These are phyloP conservation scores for Podospora fimiseda DNA, from an alignment of 495 filamentous ascomycete genomes.

Conservation along the genomic window DNA sequence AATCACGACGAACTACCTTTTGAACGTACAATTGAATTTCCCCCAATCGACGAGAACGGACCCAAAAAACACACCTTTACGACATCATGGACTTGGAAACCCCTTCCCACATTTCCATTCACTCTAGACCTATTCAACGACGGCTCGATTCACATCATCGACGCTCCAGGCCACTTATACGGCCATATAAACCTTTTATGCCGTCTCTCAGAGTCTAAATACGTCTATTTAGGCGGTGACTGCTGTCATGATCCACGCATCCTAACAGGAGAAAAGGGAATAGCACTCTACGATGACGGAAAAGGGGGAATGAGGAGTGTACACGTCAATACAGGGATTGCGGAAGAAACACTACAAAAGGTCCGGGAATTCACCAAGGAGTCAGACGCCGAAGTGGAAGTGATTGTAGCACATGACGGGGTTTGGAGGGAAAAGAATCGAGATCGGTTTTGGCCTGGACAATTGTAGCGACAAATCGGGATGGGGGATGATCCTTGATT, in stretches of 20 bases:
- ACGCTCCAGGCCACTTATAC: conserved; percentile 42
- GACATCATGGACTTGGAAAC: conserved; percentile 9
- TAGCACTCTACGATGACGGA: conserved; percentile 37
- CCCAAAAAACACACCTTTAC: conserved; percentile 14
- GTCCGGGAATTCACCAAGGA: conserved; percentile 2
- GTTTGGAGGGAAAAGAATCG: conserved; percentile 34
- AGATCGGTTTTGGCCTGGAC: conserved; percentile 30
- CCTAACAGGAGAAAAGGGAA: conserved; percentile 34
- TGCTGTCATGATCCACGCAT: conserved; percentile 42
- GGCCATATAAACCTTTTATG: conserved; percentile 45
- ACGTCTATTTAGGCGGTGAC: conserved; percentile 43
- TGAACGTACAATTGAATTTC: conserved; percentile 23
- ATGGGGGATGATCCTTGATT: no score
- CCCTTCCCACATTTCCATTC: conserved; percentile 25
- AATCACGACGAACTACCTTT: conserved; percentile 25
- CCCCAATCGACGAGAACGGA: conserved; percentile 7
- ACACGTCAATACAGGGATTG: conserved; percentile 31
- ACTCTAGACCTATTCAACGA: conserved; percentile 41
- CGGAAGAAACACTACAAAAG: conserved; percentile 28
- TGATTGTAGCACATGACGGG: conserved; percentile 42
- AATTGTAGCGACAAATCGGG: conserved; percentile 5
- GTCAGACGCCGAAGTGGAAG: conserved; percentile 28
- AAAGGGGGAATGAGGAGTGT: conserved; percentile 33
- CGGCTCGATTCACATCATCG: conserved; percentile 32
- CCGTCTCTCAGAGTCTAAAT: conserved; percentile 19